These are phyloP conservation scores for Cladosporium austrohemisphaericum DNA, from an alignment of 2,329 filamentous ascomycete genomes.

Conservation along the genomic window DNA sequence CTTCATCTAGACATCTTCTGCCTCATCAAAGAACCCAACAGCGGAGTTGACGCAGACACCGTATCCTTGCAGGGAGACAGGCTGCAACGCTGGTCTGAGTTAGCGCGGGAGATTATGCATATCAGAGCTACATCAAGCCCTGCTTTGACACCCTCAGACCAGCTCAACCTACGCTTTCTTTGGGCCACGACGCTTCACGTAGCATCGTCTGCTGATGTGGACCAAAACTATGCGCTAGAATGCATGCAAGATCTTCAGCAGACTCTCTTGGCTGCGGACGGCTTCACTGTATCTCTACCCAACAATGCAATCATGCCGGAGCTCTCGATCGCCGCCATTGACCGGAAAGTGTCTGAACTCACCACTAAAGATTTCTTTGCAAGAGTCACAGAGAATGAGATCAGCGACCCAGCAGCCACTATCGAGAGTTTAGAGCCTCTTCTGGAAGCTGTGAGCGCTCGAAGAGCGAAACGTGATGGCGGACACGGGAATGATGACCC, in stretches of 20 bases:
- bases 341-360: conserved; percentile 85
- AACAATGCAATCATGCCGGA: conserved; percentile 90
- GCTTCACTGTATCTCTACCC: conserved; percentile 58
- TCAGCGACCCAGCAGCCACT: conserved; percentile 73
- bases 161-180: conserved; percentile 57
- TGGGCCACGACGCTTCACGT: conserved; percentile 64
- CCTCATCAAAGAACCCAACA: conserved; percentile 58
- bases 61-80: conserved; percentile 55
- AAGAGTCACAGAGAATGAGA: conserved; percentile 79
- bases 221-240: conserved; percentile 57
- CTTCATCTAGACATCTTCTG: conserved; percentile 64
- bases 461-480: not conserved
- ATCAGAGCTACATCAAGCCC: conserved; percentile 16
- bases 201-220: conserved; percentile 52
- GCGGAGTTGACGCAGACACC: conserved; percentile 51
- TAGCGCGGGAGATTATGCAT: conserved; percentile 54
- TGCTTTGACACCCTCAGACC: conserved; percentile 27
- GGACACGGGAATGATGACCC: conserved; percentile 7
- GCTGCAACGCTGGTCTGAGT: conserved; percentile 56
- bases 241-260: conserved; percentile 61
- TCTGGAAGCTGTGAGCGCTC: conserved; percentile 62
- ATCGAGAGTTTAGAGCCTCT: conserved; percentile 93
- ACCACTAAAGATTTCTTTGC: conserved; percentile 97
- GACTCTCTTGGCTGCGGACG: conserved; percentile 47
- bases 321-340: conserved; percentile 75